These are phyloP conservation scores for Heracleum sosnowskyi DNA, from an alignment of 129 eudicot genomes.

Conservation along the genomic window DNA sequence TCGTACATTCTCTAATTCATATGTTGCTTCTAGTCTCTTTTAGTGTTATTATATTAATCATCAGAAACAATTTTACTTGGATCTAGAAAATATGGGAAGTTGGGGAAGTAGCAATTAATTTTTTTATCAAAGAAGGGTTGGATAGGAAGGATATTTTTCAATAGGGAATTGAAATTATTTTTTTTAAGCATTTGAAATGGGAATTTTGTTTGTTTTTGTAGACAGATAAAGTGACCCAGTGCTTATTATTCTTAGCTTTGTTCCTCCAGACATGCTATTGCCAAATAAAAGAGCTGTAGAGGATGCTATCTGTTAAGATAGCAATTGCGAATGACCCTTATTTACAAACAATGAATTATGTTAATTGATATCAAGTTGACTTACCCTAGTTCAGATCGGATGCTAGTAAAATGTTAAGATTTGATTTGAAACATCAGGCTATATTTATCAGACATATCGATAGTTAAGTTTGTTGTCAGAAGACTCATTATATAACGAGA, in stretches of 20 bases:
- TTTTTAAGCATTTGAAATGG: neutral
- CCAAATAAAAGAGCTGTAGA: neutral
- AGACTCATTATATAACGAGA: no score
- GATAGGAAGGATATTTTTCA: neutral
- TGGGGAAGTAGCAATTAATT: neutral
- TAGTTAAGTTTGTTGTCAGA: no score
- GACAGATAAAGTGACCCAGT: neutral
- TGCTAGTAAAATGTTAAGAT: no score
- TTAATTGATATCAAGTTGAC: neutral
- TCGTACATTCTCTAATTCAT: no score
- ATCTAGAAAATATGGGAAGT: neutral
- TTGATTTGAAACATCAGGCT: no score
- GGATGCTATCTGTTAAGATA: neutral
- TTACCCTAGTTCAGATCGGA: neutral
- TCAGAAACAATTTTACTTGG: neutral
- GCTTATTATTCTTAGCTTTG: neutral
- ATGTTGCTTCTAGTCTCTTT: neutral
- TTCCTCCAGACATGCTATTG: neutral
- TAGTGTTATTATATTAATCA: neutral
- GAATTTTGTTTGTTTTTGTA: neutral
- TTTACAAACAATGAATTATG: neutral
- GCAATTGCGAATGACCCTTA: neutral
- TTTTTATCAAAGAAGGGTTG: neutral
- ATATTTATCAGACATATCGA: no score
- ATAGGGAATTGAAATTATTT: neutral